Base-by-base conservation (phyloP, 805 yeast species). In the Kodamaea leandrae region DNA sequence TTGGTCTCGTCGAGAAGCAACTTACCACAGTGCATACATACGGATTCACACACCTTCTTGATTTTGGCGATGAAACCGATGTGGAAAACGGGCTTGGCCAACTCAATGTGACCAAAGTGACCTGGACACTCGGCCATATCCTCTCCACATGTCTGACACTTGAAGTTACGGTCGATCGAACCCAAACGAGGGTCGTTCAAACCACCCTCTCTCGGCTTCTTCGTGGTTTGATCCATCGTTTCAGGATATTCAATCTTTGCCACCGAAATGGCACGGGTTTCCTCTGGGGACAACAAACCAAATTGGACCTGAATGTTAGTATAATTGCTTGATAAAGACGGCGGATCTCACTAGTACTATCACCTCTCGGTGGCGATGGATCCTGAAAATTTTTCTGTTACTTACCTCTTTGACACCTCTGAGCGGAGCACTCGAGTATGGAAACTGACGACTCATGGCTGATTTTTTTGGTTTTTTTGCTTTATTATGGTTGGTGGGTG, bases 91-190 rank as follows among this genome's bases (percentile, higher is more conserved):
- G 99, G 99, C 62, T 91, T 93, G 25, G 99, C 98, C 50, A 93
- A 75, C 62, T 93, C 99, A 47, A 93, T 93, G 60, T 93, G 99
- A 52, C 99, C 99, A 67, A 93, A 93, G 71, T 93, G 99, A 45
- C 99, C 99, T 0, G 98, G 98, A 68, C 99, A 93, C 63, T 93
- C 98, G 46, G 91, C 87, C 97, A 93, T 93, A 55, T 91, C 96
- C 65, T 93, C 99, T 57, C 96, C 95, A 76, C 99, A 93, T 17
- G 99, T 93, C 73, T 91, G 98, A 75, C 99, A 93, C 71, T 87
- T 88, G 76, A 86, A 86, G 63, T 90, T 91, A 64, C 99, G 83
- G 66, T 93, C 99, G 54, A 93, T 90, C 4, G 97, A 86, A 37
- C 99, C 99, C 47, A 93, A 74, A 55, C 98, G 82, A 46, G 99